phyloP scores from a whole-genome alignment of 208 protist species.

The Acanthamoeba healyi region DNA sequence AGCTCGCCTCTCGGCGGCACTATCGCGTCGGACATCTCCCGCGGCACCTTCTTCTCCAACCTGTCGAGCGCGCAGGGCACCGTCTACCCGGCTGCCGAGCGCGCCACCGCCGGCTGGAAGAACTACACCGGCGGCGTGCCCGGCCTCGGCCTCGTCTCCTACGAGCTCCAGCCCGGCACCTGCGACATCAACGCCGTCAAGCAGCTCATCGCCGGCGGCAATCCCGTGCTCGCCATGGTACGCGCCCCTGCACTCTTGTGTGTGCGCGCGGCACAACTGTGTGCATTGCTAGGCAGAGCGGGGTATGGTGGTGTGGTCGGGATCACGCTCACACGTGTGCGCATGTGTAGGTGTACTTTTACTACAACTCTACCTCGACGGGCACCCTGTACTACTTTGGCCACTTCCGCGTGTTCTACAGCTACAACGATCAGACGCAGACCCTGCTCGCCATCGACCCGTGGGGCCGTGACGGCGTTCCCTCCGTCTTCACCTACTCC shows the following conservation, averaged over 20 bases:
- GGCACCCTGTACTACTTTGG: slow-evolving; percentile 54
- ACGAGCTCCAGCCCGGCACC: slow-evolving; percentile 17
- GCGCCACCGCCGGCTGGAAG: neutral
- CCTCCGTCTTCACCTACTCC: neutral
- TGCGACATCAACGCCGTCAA: slow-evolving; percentile 39
- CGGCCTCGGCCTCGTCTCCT: slow-evolving; percentile 28
- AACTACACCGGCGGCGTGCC: slow-evolving; percentile 40
- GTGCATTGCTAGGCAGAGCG: too few species aligned
- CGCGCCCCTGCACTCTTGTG: too few species aligned
- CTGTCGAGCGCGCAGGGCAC: neutral
- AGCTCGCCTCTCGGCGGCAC: slow-evolving; percentile 7
- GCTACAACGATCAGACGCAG: neutral
- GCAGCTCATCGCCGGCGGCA: slow-evolving; percentile 15
- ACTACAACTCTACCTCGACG: slow-evolving; percentile 36
- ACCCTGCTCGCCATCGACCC: neutral
- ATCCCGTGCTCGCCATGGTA: slow-evolving; percentile 25
- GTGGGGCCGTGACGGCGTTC: slow-evolving; percentile 32
- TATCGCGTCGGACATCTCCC: slow-evolving; percentile 20
- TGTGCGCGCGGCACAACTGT: too few species aligned
- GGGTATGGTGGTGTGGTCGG: too few species aligned
- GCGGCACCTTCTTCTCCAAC: slow-evolving; percentile 54
- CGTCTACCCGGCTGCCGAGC: neutral
- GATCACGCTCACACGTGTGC: too few species aligned
- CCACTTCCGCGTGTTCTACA: slow-evolving; percentile 32
- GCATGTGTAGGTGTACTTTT: too few species aligned